These are phyloP conservation scores for Pythium chondricola DNA, from an alignment of 352 stramenopile genomes.

Conservation along the genomic window DNA sequence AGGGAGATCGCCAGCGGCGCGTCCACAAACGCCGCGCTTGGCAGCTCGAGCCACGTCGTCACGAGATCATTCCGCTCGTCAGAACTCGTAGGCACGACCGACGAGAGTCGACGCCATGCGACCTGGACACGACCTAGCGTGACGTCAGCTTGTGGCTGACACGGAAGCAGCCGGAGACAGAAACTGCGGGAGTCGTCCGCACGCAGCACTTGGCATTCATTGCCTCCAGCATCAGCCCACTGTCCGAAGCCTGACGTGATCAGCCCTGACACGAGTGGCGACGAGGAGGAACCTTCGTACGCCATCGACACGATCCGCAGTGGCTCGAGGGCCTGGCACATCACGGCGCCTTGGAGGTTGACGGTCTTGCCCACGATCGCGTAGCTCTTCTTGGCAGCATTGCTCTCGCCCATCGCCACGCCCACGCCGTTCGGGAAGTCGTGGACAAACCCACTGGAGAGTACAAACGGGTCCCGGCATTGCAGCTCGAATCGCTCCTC, in stretches of 20 bases:
- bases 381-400: slow-evolving; percentile 33
- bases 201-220: slow-evolving; percentile 30
- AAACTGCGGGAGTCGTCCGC: slow-evolving; percentile 60
- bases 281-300: slow-evolving; percentile 29
- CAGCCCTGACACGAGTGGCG: slow-evolving; percentile 1
- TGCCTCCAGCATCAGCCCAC: not conserved
- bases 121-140: slow-evolving; percentile 53
- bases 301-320: slow-evolving; percentile 46
- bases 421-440: slow-evolving; percentile 52
- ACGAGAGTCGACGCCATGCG: slow-evolving; percentile 55
- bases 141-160: slow-evolving; percentile 32
- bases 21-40: slow-evolving; percentile 61
- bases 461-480: slow-evolving; percentile 54
- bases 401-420: slow-evolving; percentile 12
- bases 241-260: slow-evolving; percentile 40
- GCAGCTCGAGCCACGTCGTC: slow-evolving; percentile 55
- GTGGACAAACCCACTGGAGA: slow-evolving; percentile 50
- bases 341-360: slow-evolving; percentile 46
- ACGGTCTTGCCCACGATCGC: slow-evolving; percentile 62
- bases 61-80: slow-evolving; percentile 43
- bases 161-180: slow-evolving; percentile 48
- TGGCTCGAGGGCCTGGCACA: slow-evolving; percentile 43
- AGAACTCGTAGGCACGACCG: slow-evolving; percentile 30
- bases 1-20: slow-evolving; percentile 59
- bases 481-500: slow-evolving; percentile 61